Evolutionary conservation across 2,329 filamentous ascomycete species (phyloP).

Genomic region (Chaetomiaceae sp.): DNA sequence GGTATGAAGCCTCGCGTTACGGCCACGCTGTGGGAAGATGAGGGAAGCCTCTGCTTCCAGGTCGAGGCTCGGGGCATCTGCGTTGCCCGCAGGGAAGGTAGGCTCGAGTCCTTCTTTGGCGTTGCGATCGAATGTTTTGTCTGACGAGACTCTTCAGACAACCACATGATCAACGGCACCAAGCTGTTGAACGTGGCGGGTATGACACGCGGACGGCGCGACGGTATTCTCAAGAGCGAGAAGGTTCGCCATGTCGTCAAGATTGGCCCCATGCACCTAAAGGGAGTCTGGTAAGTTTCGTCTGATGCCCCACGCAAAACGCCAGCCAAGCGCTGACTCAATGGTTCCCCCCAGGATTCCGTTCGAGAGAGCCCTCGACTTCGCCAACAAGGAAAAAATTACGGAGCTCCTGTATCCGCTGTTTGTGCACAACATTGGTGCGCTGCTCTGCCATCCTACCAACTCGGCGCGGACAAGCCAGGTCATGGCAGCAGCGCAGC

Average conservation of each 20-base stretch:
- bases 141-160: conserved; percentile 59
- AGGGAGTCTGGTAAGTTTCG: conserved; percentile 81
- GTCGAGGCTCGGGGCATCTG: conserved; percentile 96
- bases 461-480: conserved; percentile 79
- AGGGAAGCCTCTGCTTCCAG: conserved; percentile 95
- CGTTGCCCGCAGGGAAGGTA: conserved; percentile 89
- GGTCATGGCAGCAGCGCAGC: conserved; percentile 81
- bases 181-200: conserved; percentile 95
- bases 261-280: conserved; percentile 97
- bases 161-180: conserved; percentile 99
- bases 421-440: conserved; percentile 96
- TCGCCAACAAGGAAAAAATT: conserved; percentile 99
- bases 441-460: conserved; percentile 86
- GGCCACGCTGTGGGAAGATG: conserved; percentile 96
- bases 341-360: conserved; percentile 67
- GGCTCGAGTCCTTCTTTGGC: conserved; percentile 23
- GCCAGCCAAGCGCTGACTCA: conserved; percentile 7
- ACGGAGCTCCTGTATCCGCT: conserved; percentile 91
- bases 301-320: not conserved
- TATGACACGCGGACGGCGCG: conserved; percentile 92
- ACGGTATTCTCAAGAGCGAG: conserved; percentile 96
- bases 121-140: not conserved
- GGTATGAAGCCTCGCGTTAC: conserved; percentile 97
- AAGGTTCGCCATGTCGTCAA: conserved; percentile 97
- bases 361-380: conserved; percentile 94